These are phyloP conservation scores for Odonthalia washingtoniensis DNA, from an alignment of 31 red algal species.

Conservation along the genomic window DNA sequence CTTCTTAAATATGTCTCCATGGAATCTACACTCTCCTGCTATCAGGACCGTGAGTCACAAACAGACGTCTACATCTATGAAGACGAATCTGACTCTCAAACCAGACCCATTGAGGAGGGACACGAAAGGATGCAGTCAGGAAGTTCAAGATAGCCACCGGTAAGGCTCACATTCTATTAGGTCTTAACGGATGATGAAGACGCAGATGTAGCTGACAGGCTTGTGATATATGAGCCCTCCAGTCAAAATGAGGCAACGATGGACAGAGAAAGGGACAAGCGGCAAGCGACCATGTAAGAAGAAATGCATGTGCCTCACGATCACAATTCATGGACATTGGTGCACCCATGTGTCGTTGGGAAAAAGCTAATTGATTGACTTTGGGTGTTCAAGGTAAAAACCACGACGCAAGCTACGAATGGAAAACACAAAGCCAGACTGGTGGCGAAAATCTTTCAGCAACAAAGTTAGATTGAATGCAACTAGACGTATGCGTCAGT, in stretches of 20 bases:
- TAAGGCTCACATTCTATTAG: neutral
- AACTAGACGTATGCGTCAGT: neutral
- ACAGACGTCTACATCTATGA: neutral
- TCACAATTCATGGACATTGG: conserved; percentile 6
- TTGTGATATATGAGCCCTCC: neutral
- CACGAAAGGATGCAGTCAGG: neutral
- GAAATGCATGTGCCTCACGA: conserved; percentile 1
- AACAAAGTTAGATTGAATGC: neutral
- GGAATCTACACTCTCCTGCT: neutral
- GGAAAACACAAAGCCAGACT: neutral
- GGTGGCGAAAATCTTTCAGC: conserved; percentile 8
- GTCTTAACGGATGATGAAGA: neutral
- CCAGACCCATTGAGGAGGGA: neutral
- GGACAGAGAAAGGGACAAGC: neutral
- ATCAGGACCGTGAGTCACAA: too few relatives aligned
- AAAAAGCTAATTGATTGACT: conserved; percentile 1
- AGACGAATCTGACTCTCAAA: neutral
- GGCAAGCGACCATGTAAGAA: neutral
- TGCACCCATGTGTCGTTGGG: neutral
- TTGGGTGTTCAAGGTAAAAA: conserved; percentile 4
- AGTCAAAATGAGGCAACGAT: neutral
- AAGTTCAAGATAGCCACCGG: neutral
- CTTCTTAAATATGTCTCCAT: neutral
- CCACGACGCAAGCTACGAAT: neutral
- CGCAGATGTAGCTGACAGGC: neutral